Evolutionary conservation across 371 early-diverging fungal genomes (phyloP), one percentile per base, ranked within the genome.

Genomic region (Actinomucor elegans): DNA sequence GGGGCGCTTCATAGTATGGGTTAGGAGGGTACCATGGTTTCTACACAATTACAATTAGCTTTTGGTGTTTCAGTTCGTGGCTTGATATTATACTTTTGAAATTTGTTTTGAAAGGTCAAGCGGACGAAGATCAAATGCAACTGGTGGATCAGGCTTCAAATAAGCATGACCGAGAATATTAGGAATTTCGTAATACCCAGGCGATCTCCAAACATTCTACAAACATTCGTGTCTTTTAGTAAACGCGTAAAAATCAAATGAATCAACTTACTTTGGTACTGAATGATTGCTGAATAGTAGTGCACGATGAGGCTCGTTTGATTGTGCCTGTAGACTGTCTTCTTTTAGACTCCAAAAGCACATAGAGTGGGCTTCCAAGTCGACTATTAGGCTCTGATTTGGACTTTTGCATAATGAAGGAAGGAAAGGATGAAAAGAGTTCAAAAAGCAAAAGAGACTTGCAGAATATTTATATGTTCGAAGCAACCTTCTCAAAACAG

Each of bases 11-110:
- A 34, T 66, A 69, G 45, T 69, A 59, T 21, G 69, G 68, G 46
- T 62, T 75, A 48, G 76, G 73, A 34, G 76, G 76, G 28, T 69
- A 69, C 76, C 76, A 75, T 32, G 76, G 76, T 45, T 67, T 69
- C 73, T 75, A 36, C 12, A 52, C 3, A 28, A 31, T 15, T 24
- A 26, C 10, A 21, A 9, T 38, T 38, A 38, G 38, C 18, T 5
- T 18, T 47, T 47, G 31, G 34, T 27, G 27, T 14, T 6, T 33
- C 3, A 12, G 28, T 49, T 37, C 23, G 36, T 37, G 26, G 11
- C 11, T 18, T 35, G 26, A 28, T 29, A 5, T 28, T 26, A 27
- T 70, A 70, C 75, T 58, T 70, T 74, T 17, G 68, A 63, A 18
- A 67, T 56, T 48, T 61, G 67, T 43, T 66, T 73, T 28, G 65